These are phyloP conservation scores for Trichoderma sp. DNA, from an alignment of 2,329 filamentous ascomycete genomes.

Conservation along the genomic window DNA sequence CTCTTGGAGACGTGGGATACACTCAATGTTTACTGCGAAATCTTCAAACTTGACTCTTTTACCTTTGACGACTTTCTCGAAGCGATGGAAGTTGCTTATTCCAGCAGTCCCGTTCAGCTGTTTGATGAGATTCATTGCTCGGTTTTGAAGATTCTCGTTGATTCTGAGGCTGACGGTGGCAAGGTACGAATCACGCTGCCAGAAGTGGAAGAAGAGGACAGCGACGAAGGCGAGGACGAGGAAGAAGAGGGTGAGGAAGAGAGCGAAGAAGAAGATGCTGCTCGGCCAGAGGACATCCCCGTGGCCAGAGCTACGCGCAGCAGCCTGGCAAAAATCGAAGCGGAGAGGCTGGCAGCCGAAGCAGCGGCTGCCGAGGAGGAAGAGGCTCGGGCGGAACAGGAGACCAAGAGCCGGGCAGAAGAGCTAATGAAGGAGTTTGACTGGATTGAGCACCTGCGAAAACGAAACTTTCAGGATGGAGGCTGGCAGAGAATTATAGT, in stretches of 20 bases:
- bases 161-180: conserved; percentile 72
- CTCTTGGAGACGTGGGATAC: conserved; percentile 95
- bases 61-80: conserved; percentile 96
- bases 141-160: conserved; percentile 82
- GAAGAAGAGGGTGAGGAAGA: conserved; percentile 48
- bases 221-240: conserved; percentile 64
- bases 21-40: conserved; percentile 95
- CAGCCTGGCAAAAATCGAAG: conserved; percentile 80
- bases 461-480: conserved; percentile 82
- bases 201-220: conserved; percentile 70
- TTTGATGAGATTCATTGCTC: conserved; percentile 91
- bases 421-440: conserved; percentile 74
- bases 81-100: conserved; percentile 75
- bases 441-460: conserved; percentile 83
- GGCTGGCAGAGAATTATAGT: conserved; percentile 92
- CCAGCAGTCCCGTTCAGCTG: conserved; percentile 76
- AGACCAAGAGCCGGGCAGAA: conserved; percentile 66
- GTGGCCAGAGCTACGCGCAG: conserved; percentile 76
- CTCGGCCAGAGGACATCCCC: conserved; percentile 71
- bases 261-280: conserved; percentile 55
- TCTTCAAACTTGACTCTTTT: conserved; percentile 93
- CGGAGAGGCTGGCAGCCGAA: conserved; percentile 66
- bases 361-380: conserved; percentile 56
- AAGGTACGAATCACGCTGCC: conserved; percentile 78
- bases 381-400: conserved; percentile 48